Percentiles rank a stretch among this genome's conserved stretches.
Conservation (phyloP, 164 flowering plant genomes). For the Annona cherimola region DNA sequence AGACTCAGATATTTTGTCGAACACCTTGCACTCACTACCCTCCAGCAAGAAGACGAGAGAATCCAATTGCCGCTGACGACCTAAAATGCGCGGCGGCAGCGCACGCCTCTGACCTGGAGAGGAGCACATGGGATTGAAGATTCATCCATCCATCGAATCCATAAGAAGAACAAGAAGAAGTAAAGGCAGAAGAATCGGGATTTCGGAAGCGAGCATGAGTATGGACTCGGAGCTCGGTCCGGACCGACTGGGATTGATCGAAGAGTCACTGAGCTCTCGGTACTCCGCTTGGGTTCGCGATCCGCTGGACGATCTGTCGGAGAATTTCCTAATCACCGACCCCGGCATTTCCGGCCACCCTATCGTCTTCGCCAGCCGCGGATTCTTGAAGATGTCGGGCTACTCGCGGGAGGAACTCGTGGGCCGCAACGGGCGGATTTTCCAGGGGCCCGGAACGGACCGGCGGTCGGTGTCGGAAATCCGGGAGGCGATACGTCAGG, state of each 20-base stretch:
- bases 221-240: conserved; percentile 27
- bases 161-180: conserved; percentile 1
- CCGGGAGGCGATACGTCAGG: conserved; percentile 76
- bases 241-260: conserved; percentile 27
- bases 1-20: too few relatives aligned
- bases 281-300: conserved; percentile 54
- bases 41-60: too few relatives aligned
- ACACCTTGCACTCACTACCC: too few relatives aligned
- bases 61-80: background rate
- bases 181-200: background rate
- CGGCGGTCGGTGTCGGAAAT: conserved; percentile 67
- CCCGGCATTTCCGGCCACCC: conserved; percentile 87
- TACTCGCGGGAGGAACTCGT: conserved; percentile 64
- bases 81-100: conserved; percentile 16
- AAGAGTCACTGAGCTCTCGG: conserved; percentile 41
- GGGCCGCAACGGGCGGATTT: conserved; percentile 71
- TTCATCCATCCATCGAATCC: conserved; percentile 7
- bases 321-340: conserved; percentile 78
- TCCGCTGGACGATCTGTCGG: conserved; percentile 62
- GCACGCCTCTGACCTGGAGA: conserved; percentile 5
- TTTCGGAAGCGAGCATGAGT: background rate
- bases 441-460: conserved; percentile 75
- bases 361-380: conserved; percentile 74
- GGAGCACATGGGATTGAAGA: conserved; percentile 43
- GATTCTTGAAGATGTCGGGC: conserved; percentile 80